Conservation (phyloP, 352 stramenopile species). For the Globisporangium paroecandrum region DNA sequence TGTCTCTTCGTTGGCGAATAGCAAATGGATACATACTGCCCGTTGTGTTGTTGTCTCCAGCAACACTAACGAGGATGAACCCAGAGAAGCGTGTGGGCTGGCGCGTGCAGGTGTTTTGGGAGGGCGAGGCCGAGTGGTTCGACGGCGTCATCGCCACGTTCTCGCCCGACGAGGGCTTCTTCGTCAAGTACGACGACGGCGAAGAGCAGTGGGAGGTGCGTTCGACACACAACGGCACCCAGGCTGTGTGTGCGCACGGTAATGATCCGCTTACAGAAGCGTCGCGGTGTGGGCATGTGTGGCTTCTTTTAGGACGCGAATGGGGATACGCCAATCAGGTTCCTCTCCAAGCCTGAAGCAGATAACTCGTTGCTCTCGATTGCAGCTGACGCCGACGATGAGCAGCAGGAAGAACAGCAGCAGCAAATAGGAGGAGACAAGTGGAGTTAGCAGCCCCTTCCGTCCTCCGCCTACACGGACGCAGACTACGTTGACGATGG, state of each 20-base stretch:
- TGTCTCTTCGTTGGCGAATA: background rate
- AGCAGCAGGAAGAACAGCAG: background rate
- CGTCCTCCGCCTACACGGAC: conserved; percentile 8
- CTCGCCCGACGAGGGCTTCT: conserved; percentile 37
- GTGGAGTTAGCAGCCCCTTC: conserved; percentile 12
- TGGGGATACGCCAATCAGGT: conserved; percentile 20
- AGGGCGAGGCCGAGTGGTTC: conserved; percentile 64
- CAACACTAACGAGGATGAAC: background rate
- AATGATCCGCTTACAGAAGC: background rate
- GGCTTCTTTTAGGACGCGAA: conserved; percentile 3
- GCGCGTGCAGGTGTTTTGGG: conserved; percentile 67
- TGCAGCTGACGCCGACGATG: background rate
- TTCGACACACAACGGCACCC: background rate
- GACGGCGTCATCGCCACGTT: conserved; percentile 45
- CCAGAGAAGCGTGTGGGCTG: conserved; percentile 26
- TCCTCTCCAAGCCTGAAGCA: conserved; percentile 15
- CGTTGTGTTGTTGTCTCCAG: too few species aligned
- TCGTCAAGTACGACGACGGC: conserved; percentile 70
- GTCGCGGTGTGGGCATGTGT: background rate
- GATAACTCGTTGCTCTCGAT: background rate
- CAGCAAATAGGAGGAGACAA: background rate
- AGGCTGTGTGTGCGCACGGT: background rate
- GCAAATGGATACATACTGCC: too few species aligned
- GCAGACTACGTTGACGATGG: conserved; percentile 14
- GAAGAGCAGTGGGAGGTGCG: conserved; percentile 72